Evolutionary conservation across 2,329 filamentous ascomycete genomes (phyloP).

Genomic region (Pseudocercospora eumusae): DNA sequence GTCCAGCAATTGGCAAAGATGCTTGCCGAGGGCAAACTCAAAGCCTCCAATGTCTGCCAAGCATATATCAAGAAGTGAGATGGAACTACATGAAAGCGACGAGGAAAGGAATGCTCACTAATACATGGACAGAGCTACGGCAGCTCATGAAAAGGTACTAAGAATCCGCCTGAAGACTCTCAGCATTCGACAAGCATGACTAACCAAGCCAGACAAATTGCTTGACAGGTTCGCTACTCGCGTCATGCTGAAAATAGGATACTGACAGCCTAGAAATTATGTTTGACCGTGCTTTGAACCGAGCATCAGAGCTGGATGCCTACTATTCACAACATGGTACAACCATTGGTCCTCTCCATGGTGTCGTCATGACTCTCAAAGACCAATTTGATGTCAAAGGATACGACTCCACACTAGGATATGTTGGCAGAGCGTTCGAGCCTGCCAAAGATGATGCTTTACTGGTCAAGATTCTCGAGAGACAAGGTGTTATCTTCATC

Average conservation of each 20-base stretch:
- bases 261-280: slow-evolving; percentile 49
- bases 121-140: slow-evolving; percentile 18
- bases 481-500: slow-evolving; percentile 55
- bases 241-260: not conserved
- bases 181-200: not conserved
- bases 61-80: slow-evolving; percentile 24
- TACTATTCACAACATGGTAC: slow-evolving; percentile 51
- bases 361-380: slow-evolving; percentile 51
- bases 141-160: slow-evolving; percentile 26
- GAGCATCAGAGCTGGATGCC: slow-evolving; percentile 54
- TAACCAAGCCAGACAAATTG: slow-evolving; percentile 55
- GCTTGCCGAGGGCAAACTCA: slow-evolving; percentile 18
- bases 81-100: not conserved
- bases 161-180: not conserved
- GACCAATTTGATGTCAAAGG: slow-evolving; percentile 60
- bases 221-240: slow-evolving; percentile 49
- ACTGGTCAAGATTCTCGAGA: slow-evolving; percentile 52
- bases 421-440: slow-evolving; percentile 52
- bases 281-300: slow-evolving; percentile 55
- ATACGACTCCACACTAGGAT: slow-evolving; percentile 55
- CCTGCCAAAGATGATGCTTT: slow-evolving; percentile 54
- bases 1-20: slow-evolving; percentile 12
- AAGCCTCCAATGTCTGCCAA: slow-evolving; percentile 13
- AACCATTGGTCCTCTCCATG: slow-evolving; percentile 39
- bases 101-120: not conserved